Conservation (phyloP, 768 basidiomycete genomes). For the Cyclocybe aegerita region DNA sequence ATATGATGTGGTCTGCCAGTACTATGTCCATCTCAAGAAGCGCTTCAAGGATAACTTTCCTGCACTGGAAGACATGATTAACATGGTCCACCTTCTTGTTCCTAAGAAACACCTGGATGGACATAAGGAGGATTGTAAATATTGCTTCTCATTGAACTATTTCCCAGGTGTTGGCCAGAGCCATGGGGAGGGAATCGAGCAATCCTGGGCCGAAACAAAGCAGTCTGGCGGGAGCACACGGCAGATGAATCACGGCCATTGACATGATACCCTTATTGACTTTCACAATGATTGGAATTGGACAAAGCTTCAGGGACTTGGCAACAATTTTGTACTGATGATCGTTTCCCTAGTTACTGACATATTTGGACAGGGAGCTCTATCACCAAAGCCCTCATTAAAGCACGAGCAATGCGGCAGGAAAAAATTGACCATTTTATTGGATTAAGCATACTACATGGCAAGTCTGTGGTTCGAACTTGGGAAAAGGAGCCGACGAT, state of each 20-base stretch:
- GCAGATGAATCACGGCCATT: conserved; percentile 22
- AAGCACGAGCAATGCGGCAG: too few species aligned
- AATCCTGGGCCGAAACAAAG: conserved; percentile 16
- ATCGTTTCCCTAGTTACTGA: too few species aligned
- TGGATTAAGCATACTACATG: too few species aligned
- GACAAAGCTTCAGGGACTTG: conserved; percentile 9
- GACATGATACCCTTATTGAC: conserved; percentile 20
- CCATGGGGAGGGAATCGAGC: conserved; percentile 22
- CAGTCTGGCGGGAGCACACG: conserved; percentile 14
- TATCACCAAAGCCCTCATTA: too few species aligned
- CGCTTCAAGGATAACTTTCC: conserved; percentile 12
- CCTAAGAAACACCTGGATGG: conserved; percentile 19
- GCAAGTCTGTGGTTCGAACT: too few species aligned
- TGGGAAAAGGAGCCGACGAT: too few species aligned
- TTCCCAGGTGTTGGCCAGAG: conserved; percentile 17
- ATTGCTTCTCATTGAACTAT: conserved; percentile 16
- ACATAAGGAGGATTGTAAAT: conserved; percentile 19
- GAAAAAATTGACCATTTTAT: too few species aligned
- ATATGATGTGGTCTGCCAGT: conserved; percentile 18
- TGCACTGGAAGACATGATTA: not conserved
- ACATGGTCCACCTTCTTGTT: conserved; percentile 10
- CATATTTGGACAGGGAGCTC: too few species aligned
- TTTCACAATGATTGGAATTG: conserved; percentile 19
- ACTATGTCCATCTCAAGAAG: conserved; percentile 7
- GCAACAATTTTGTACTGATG: not conserved